phyloP scores from a whole-genome alignment of 1,139 yeast genomes.

The Yamadazyma sp. region DNA sequence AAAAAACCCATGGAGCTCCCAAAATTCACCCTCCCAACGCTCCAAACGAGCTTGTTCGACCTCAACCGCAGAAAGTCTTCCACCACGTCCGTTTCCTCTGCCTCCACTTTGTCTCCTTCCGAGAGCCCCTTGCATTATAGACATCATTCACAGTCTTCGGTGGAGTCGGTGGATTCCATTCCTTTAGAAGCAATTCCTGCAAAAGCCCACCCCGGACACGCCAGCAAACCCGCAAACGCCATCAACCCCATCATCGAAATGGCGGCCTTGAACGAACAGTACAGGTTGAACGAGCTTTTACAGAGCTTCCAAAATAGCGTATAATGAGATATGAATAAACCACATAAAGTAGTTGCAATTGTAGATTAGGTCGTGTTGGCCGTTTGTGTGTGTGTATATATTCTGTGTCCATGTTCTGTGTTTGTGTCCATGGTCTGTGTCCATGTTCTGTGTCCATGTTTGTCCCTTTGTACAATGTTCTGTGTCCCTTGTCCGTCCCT shows the following conservation, averaged over 20 bases:
- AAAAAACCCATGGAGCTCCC: not conserved
- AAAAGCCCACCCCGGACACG: too few species aligned
- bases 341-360: too few species aligned
- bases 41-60: not conserved
- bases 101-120: conserved; percentile 9
- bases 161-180: conserved; percentile 9
- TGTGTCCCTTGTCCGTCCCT: too few species aligned
- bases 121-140: conserved; percentile 22
- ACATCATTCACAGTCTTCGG: conserved; percentile 24
- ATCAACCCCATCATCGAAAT: conserved; percentile 44
- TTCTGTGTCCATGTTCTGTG: too few species aligned
- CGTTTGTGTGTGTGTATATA: not conserved
- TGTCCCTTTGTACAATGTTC: not conserved
- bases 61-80: conserved; percentile 3
- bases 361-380: not conserved
- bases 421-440: too few species aligned
- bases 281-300: conserved; percentile 37
- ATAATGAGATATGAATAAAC: conserved; percentile 7
- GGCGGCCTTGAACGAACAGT: conserved; percentile 43
- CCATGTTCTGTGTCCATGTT: not conserved
- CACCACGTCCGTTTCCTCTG: conserved; percentile 10
- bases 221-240: too few species aligned
- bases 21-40: not conserved
- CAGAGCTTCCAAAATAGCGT: conserved; percentile 13
- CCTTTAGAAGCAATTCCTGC: conserved; percentile 4